phyloP scores from a whole-genome alignment of 208 protist genomes.

The Acanthamoeba sp. region DNA sequence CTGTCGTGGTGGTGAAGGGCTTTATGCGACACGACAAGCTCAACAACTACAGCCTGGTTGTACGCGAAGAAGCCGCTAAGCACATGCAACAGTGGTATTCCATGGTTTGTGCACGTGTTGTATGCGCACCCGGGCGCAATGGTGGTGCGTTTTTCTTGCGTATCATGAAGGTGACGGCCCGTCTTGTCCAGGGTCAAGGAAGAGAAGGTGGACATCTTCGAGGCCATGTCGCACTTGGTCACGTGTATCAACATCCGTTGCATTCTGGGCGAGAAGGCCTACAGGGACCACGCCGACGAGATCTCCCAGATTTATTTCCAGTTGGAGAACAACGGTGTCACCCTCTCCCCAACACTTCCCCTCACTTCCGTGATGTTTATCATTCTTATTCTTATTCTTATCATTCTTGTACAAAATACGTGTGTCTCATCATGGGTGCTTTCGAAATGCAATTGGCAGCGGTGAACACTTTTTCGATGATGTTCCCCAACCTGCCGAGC shows the following conservation, averaged over 20 bases:
- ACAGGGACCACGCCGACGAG: background rate
- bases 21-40: conserved; percentile 8
- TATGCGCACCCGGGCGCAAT: too few species aligned
- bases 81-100: conserved; percentile 13
- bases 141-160: too few species aligned
- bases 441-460: background rate
- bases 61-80: background rate
- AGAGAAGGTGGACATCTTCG: conserved; percentile 12
- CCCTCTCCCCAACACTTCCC: too few species aligned
- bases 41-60: background rate
- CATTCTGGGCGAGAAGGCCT: conserved; percentile 10
- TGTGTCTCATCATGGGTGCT: too few species aligned
- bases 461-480: background rate
- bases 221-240: conserved; percentile 6
- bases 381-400: too few species aligned
- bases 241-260: background rate
- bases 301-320: conserved; percentile 7
- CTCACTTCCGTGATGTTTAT: too few species aligned
- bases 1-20: background rate
- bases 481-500: background rate
- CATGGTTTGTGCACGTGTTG: background rate
- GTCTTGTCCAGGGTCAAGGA: background rate
- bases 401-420: too few species aligned
- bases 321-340: background rate
- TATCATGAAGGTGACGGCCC: too few species aligned